These are phyloP conservation scores for Acanthamoeba healyi DNA, from an alignment of 208 protist species.

Conservation along the genomic window DNA sequence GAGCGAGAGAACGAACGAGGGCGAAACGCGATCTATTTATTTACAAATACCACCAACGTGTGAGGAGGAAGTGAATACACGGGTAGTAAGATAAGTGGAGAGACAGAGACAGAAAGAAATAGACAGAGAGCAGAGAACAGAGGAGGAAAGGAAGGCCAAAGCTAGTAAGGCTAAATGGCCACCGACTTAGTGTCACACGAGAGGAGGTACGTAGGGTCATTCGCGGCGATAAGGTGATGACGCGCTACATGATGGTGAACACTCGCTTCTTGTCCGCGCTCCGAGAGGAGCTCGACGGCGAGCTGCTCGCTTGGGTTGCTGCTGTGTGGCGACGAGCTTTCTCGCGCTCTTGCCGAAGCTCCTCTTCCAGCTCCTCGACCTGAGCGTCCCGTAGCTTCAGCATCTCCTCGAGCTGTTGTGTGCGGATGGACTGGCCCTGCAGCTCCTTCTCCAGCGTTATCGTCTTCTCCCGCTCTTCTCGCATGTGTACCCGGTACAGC, in stretches of 20 bases:
- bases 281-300: not conserved
- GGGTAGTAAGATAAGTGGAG: no score
- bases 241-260: not conserved
- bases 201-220: not conserved
- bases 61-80: no score
- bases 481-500: slow-evolving; percentile 42
- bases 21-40: no score
- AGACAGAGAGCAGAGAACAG: not conserved
- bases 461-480: slow-evolving; percentile 32
- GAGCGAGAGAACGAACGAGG: no score
- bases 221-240: no score
- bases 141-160: no score
- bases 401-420: slow-evolving; percentile 40
- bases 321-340: not conserved
- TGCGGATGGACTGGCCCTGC: slow-evolving; percentile 1
- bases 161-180: no score
- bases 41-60: no score
- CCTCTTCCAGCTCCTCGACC: slow-evolving; percentile 1
- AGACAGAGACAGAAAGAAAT: not conserved
- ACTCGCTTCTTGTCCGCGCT: slow-evolving; percentile 37
- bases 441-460: slow-evolving; percentile 59
- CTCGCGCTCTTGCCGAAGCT: not conserved
- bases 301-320: not conserved
- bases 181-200: no score
- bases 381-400: not conserved